Evolutionary conservation across 2,329 filamentous ascomycete genomes (phyloP).

Genomic region (Sclerotiophoma versabilis): DNA sequence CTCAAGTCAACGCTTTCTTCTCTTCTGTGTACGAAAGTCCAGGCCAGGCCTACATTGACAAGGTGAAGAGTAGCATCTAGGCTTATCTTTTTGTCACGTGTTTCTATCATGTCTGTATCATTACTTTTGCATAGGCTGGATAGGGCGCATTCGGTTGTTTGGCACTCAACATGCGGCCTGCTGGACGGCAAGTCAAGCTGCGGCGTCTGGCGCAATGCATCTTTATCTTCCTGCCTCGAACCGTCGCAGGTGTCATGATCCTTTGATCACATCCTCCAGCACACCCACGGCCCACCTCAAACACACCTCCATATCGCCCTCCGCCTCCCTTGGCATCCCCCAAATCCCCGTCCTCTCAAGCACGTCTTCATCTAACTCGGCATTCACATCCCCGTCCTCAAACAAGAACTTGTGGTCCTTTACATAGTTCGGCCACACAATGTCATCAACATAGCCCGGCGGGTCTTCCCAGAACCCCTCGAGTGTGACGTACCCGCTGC

Average conservation of each 20-base stretch:
- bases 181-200: background rate
- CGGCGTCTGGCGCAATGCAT: slow-evolving; percentile 14
- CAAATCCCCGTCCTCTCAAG: slow-evolving; percentile 33
- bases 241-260: slow-evolving; percentile 3
- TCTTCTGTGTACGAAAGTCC: slow-evolving; percentile 77
- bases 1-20: slow-evolving; percentile 78
- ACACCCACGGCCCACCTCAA: slow-evolving; percentile 41
- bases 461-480: slow-evolving; percentile 96
- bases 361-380: slow-evolving; percentile 56
- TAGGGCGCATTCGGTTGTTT: slow-evolving; percentile 2
- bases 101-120: slow-evolving; percentile 19
- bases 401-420: slow-evolving; percentile 84
- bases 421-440: slow-evolving; percentile 97
- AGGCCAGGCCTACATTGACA: slow-evolving; percentile 74
- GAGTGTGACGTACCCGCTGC: slow-evolving; percentile 77
- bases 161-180: background rate
- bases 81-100: background rate
- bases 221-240: background rate
- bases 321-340: slow-evolving; percentile 51
- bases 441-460: slow-evolving; percentile 88
- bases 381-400: slow-evolving; percentile 69
- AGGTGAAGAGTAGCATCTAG: slow-evolving; percentile 57
- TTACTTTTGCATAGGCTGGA: slow-evolving; percentile 21
- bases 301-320: slow-evolving; percentile 43
- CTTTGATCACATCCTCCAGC: slow-evolving; percentile 30